Conservation (phyloP, 371 early-diverging fungal genomes). For the Batrachochytrium dendrobatidis region DNA sequence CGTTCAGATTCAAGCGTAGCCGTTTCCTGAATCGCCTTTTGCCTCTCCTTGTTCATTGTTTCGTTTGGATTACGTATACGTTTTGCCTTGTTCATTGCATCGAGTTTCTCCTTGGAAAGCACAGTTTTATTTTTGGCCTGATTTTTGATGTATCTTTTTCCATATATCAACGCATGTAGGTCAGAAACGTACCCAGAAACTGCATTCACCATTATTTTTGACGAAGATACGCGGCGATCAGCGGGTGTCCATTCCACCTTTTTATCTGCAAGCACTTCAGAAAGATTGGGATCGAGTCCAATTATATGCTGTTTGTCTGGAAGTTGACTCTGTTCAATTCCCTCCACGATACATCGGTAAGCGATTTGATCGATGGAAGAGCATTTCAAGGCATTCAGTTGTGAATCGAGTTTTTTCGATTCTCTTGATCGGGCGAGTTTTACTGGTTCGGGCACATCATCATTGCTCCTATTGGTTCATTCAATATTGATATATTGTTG, state of each 20-base stretch:
- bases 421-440: not conserved
- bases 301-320: not conserved
- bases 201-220: slow-evolving; percentile 2
- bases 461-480: too few relatives aligned
- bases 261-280: not conserved
- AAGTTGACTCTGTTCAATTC: not conserved
- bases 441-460: slow-evolving; percentile 9
- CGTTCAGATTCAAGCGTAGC: too few relatives aligned
- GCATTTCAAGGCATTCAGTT: not conserved
- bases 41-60: too few relatives aligned
- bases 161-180: slow-evolving; percentile 5
- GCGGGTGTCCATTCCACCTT: not conserved
- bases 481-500: too few relatives aligned
- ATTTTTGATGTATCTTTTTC: not conserved
- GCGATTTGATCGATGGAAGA: too few relatives aligned
- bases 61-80: too few relatives aligned
- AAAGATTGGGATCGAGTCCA: not conserved
- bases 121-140: too few relatives aligned
- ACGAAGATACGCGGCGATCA: slow-evolving; percentile 8
- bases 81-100: too few relatives aligned
- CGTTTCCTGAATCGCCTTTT: too few relatives aligned
- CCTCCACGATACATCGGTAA: not conserved
- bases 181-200: slow-evolving; percentile 9
- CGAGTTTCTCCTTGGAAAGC: too few relatives aligned
- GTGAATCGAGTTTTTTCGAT: not conserved